Percentiles rank a stretch among this genome's conserved stretches.
phyloP scores from a whole-genome alignment of 2,329 filamentous ascomycete species.

The Epichloe brachyelytri region DNA sequence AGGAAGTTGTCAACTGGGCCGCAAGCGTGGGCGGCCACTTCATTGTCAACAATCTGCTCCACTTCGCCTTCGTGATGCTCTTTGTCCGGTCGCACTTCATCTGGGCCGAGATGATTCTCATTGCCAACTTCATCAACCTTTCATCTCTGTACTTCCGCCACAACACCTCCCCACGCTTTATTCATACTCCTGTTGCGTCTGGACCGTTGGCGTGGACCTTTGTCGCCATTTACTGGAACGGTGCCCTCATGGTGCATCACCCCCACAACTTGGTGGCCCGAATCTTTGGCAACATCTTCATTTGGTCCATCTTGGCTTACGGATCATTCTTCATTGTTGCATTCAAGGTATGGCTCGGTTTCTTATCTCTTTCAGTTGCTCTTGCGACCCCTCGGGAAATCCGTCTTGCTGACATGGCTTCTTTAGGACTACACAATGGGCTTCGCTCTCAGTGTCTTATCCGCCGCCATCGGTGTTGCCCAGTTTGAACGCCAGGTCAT shows the following conservation, averaged over 20 bases:
- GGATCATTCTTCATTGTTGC: slow-evolving; percentile 62
- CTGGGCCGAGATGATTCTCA: slow-evolving; percentile 61
- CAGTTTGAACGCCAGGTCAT: slow-evolving; percentile 63
- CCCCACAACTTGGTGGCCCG: slow-evolving; percentile 54
- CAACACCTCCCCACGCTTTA: slow-evolving; percentile 54
- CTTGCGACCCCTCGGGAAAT: background rate
- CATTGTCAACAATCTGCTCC: slow-evolving; percentile 72
- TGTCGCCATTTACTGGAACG: slow-evolving; percentile 79
- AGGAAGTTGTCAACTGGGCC: slow-evolving; percentile 51
- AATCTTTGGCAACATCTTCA: slow-evolving; percentile 74
- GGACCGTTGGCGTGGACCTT: slow-evolving; percentile 76
- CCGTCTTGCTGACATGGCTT: background rate
- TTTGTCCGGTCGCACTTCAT: slow-evolving; percentile 67
- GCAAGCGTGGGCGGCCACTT: slow-evolving; percentile 74
- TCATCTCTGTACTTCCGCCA: slow-evolving; percentile 70
- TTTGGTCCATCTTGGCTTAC: slow-evolving; percentile 71
- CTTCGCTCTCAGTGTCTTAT: slow-evolving; percentile 61
- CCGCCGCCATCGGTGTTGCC: slow-evolving; percentile 61
- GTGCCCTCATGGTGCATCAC: slow-evolving; percentile 66
- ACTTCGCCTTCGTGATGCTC: slow-evolving; percentile 71
- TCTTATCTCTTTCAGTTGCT: background rate
- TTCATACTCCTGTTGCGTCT: slow-evolving; percentile 63
- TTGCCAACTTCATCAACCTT: slow-evolving; percentile 75
- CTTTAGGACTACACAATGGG: slow-evolving; percentile 61
- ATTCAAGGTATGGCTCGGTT: slow-evolving; percentile 46